Conservation (phyloP, 1,284 basidiomycete species). For the Cutaneotrichosporon cutaneum region DNA sequence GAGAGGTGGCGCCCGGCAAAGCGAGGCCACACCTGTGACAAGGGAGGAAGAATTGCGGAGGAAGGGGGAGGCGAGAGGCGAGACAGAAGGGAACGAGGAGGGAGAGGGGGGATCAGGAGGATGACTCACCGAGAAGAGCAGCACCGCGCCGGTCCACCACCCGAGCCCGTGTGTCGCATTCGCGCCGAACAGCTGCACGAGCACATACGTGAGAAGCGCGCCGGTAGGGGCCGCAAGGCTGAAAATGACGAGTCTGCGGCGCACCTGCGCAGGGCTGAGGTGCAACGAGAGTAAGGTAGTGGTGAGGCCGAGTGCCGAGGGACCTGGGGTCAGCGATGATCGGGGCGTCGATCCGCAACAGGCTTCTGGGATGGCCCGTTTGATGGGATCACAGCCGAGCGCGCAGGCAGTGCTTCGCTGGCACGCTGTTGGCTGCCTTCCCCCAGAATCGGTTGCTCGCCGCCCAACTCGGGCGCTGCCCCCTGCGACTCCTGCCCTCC, state of each 20-base stretch:
- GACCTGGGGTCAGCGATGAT: conserved; percentile 58
- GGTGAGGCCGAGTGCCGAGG: conserved; percentile 78
- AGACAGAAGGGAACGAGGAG: background rate
- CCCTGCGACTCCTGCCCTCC: no score
- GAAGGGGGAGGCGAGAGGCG: background rate
- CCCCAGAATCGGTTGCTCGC: no score
- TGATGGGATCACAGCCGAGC: no score
- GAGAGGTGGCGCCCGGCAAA: no score
- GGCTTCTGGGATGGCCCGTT: no score
- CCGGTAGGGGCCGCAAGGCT: conserved; percentile 74
- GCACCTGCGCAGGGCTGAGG: conserved; percentile 66
- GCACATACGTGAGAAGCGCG: conserved; percentile 66
- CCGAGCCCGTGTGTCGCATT: conserved; percentile 30
- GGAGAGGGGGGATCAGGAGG: background rate
- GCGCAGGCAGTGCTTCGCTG: no score
- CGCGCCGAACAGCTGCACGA: conserved; percentile 61
- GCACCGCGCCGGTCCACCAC: conserved; percentile 64
- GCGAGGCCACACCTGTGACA: no score
- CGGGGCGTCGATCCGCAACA: background rate
- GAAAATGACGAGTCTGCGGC: conserved; percentile 72
- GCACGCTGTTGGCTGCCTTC: no score
- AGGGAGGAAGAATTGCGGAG: no score
- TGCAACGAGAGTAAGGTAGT: conserved; percentile 74
- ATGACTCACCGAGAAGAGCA: conserved; percentile 51
- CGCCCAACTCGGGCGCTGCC: no score